Evolutionary conservation across 1,139 yeast species (phyloP), one percentile per base, ranked within the genome.

Genomic region (Candida freyschussii): DNA sequence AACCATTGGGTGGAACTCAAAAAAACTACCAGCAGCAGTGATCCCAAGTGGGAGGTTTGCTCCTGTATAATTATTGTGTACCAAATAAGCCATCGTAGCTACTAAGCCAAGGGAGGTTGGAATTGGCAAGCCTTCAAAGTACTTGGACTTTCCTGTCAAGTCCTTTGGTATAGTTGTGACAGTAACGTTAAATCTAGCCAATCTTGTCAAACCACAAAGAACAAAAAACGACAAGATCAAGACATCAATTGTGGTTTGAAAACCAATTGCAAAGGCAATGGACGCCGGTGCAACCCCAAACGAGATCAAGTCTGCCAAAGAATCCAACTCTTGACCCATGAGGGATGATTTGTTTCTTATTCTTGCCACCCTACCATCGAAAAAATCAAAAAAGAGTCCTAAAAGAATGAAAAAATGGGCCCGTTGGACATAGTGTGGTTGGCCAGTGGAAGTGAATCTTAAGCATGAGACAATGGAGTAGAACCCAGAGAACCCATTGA

Each of bases 241-340:
- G 8, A 79, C 84, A 56, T 91, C 98, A 13, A 78, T 57, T 0
- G 95, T 81, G 4, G 96, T 66, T 53, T 83, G 84, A 57, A 89
- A 75, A 2, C 98, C 98, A 54, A 89, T 74, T 23, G 91, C 78
- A 58, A 87, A 91, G 3, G 95, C 98, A 58, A 86, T 81, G 13
- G 89, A 72, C 2, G 96, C 95, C 5, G 96, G 96, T 5, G 93
- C 85, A 15, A 87, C 95, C 41, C 95, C 94, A 57, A 89, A 89
- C 12, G 95, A 81, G 20, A 91, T 75, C 53, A 91, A 74, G 60
- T 91, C 98, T 16, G 98, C 98, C 52, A 91, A 71, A 2, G 96
- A 86, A 57, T 91, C 98, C 50, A 91, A 75, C 62, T 91, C 98
- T 60, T 91, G 97, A 39, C 98, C 98, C 86, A 93, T 85, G 37